Conservation (phyloP, 164 flowering plant species). For the Saururus chinensis region DNA sequence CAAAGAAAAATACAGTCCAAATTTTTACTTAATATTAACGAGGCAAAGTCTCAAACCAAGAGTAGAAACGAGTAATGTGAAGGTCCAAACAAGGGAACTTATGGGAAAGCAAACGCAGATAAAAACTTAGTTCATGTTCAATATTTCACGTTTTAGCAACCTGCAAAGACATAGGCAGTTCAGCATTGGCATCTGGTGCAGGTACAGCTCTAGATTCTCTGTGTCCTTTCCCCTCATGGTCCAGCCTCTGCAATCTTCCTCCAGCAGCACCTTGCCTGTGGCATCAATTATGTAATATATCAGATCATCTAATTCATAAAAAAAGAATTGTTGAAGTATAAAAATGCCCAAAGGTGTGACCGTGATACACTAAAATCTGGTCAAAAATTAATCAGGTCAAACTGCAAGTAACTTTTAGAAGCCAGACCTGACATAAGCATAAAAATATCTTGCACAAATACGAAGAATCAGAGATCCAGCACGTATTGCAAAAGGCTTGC, state of each 20-base stretch:
- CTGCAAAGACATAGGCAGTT: constrained; percentile 75
- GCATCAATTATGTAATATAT: neutral
- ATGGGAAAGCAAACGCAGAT: neutral
- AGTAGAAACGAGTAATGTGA: neutral
- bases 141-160: constrained; percentile 17
- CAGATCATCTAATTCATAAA: neutral
- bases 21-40: no score
- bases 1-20: no score
- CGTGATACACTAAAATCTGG: no score
- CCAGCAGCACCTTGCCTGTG: constrained; percentile 59
- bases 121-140: neutral
- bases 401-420: no score
- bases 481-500: no score
- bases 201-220: constrained; percentile 83
- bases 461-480: no score
- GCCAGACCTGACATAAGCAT: no score
- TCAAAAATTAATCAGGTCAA: no score
- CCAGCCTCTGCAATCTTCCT: constrained; percentile 48
- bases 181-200: constrained; percentile 98
- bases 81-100: neutral
- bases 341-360: no score
- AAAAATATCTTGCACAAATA: no score
- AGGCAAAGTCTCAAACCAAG: no score
- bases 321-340: neutral
- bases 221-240: constrained; percentile 53